A percentile compares a stretch with the other conserved stretches of the same genome.
Conservation (phyloP, 192 early-diverging fungal genomes). For the Entomortierella parvispora region DNA sequence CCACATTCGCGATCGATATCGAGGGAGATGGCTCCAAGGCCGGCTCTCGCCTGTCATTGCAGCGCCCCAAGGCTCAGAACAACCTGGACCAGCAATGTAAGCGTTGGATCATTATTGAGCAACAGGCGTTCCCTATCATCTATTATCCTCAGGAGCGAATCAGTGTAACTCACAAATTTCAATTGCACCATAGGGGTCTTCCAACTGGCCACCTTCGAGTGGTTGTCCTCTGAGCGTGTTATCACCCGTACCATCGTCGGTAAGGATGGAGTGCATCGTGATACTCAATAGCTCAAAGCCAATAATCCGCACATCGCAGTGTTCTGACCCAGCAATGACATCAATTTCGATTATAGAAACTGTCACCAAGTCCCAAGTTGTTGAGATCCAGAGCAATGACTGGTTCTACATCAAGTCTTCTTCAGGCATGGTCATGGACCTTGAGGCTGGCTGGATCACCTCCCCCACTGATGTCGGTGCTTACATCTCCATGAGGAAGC, state of each 20-base stretch:
- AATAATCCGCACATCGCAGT: too few species aligned
- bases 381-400: conserved; percentile 28
- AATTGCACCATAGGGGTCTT: conserved; percentile 23
- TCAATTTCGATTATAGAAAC: not conserved
- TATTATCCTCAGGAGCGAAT: not conserved
- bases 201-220: conserved; percentile 27
- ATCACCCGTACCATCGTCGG: conserved; percentile 17
- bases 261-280: too few species aligned
- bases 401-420: conserved; percentile 52
- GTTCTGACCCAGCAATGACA: too few species aligned
- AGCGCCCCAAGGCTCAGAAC: conserved; percentile 49
- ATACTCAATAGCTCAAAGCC: too few species aligned
- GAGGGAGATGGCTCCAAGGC: conserved; percentile 42
- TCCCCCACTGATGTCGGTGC: conserved; percentile 42
- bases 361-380: conserved; percentile 12
- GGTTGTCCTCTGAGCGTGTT: conserved; percentile 18
- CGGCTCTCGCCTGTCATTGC: conserved; percentile 44
- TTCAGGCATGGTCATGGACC: conserved; percentile 42
- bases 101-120: not conserved
- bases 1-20: conserved; percentile 42
- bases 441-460: conserved; percentile 52
- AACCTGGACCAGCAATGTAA: conserved; percentile 45
- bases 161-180: not conserved
- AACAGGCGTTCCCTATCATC: too few species aligned
- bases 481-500: conserved; percentile 53